phyloP scores from a whole-genome alignment of 2,329 filamentous ascomycete species.

The Laburnicola sp. region DNA sequence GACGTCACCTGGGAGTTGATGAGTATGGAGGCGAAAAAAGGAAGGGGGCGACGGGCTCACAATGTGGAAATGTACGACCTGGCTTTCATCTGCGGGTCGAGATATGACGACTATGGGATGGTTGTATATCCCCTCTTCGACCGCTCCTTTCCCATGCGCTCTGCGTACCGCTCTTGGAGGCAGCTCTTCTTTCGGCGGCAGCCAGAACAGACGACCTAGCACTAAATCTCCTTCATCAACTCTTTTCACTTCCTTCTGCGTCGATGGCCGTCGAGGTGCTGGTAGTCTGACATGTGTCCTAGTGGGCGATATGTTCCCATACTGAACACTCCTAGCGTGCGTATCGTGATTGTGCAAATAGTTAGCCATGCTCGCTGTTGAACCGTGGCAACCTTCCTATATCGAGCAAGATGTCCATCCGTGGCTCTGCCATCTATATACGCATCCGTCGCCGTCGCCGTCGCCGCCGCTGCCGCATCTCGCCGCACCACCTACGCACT shows the following conservation, averaged over 20 bases:
- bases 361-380: constrained; percentile 1
- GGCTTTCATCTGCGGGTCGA: constrained; percentile 29
- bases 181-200: constrained; percentile 34
- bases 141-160: constrained; percentile 35
- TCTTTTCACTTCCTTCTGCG: constrained; percentile 16
- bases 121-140: constrained; percentile 40
- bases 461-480: not conserved
- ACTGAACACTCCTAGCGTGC: constrained; percentile 1
- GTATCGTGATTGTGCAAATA: constrained; percentile 1
- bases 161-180: constrained; percentile 31
- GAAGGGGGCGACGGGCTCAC: constrained; percentile 22
- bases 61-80: constrained; percentile 40
- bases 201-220: constrained; percentile 37
- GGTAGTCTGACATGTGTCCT: not conserved
- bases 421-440: constrained; percentile 4
- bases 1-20: constrained; percentile 37
- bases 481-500: not conserved
- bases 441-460: not conserved
- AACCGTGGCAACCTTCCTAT: constrained; percentile 3
- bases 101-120: constrained; percentile 41
- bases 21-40: constrained; percentile 5
- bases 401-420: not conserved
- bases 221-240: constrained; percentile 23
- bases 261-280: constrained; percentile 11
- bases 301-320: constrained; percentile 6